These are phyloP conservation scores for Chionographis japonica DNA, from an alignment of 106 monocot genomes.

Conservation along the genomic window DNA sequence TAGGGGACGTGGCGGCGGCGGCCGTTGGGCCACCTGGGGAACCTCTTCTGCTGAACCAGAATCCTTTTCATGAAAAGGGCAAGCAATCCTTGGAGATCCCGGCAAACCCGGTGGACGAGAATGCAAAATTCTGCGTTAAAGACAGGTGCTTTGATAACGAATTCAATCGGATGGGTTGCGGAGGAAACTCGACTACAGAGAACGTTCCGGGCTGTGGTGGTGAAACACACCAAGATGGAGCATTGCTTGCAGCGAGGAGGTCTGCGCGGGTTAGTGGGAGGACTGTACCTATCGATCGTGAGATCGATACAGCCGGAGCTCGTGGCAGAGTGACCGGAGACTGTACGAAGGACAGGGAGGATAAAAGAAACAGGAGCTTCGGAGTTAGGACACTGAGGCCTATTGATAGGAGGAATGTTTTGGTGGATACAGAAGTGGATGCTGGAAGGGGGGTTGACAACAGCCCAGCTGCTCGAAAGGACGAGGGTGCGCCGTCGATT, in stretches of 20 bases:
- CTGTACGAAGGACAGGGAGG: neutral
- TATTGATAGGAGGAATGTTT: slow-evolving; percentile 8
- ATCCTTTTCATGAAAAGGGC: neutral
- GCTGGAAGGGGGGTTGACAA: neutral
- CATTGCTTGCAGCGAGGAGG: slow-evolving; percentile 7
- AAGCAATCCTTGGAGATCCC: neutral
- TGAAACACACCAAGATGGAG: neutral
- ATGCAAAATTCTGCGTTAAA: neutral
- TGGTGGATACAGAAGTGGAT: slow-evolving; percentile 1
- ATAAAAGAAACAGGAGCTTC: neutral
- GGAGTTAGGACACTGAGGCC: slow-evolving; percentile 5
- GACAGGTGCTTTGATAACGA: neutral
- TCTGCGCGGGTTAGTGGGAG: slow-evolving; percentile 9
- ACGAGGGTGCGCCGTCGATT: neutral
- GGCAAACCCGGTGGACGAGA: neutral
- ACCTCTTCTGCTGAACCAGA: neutral
- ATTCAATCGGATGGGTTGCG: neutral
- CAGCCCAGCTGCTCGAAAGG: neutral
- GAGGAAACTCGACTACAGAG: neutral
- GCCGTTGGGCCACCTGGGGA: neutral
- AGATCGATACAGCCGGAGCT: neutral
- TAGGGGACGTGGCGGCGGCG: neutral
- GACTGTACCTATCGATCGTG: neutral
- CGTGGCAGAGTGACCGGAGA: neutral
- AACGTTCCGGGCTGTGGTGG: neutral